These are phyloP conservation scores for Rosa hybrid DNA, from an alignment of 331 rosid genomes.

Conservation along the genomic window DNA sequence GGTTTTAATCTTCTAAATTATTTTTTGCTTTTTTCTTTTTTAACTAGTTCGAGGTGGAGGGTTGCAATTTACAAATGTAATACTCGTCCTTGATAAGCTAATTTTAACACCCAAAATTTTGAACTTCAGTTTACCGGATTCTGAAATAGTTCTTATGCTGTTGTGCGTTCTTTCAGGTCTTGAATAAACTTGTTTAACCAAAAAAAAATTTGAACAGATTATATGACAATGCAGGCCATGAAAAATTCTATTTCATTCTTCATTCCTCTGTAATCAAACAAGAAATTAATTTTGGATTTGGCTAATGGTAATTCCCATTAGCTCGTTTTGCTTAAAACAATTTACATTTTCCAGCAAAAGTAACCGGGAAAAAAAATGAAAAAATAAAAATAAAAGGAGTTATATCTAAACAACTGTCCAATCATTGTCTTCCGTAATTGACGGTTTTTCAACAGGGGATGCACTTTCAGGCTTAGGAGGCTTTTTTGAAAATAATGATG, in stretches of 20 bases:
- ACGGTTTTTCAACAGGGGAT: constrained; percentile 40
- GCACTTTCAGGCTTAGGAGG: constrained; percentile 53
- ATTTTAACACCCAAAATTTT: neutral
- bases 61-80: neutral
- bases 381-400: constrained; percentile 2
- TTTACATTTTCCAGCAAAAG: constrained; percentile 66
- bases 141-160: neutral
- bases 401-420: constrained; percentile 52
- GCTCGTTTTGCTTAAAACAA: constrained; percentile 26
- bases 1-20: no score
- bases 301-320: constrained; percentile 11
- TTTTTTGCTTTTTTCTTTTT: neutral
- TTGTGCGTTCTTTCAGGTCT: neutral
- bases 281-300: constrained; percentile 19
- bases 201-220: neutral
- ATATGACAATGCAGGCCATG: neutral
- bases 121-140: neutral
- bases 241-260: neutral
- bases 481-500: constrained; percentile 75
- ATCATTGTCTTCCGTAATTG: constrained; percentile 34
- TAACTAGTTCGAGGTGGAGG: neutral
- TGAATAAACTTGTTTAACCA: neutral
- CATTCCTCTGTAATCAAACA: constrained; percentile 20
- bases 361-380: constrained; percentile 14
- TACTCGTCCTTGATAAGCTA: neutral